Evolutionary conservation across 345 rosid species (phyloP).

Genomic region (Ricinus communis): DNA sequence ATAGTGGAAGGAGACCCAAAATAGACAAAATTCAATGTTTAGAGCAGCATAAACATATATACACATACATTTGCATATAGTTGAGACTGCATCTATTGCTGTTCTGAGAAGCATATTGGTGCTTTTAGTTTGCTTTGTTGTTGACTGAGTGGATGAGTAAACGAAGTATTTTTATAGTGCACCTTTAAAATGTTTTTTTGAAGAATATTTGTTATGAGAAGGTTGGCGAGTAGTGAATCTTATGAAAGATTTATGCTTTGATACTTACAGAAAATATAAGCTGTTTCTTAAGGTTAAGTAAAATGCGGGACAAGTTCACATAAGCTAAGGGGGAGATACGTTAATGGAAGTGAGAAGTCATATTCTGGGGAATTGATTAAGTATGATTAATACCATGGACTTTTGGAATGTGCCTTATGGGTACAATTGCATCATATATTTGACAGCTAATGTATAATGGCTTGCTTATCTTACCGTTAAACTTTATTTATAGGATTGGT

Average conservation of each 20-base stretch:
- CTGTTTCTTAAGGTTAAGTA: background rate
- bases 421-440: background rate
- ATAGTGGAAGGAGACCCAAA: conserved; percentile 5
- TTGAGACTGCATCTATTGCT: background rate
- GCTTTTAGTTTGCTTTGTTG: background rate
- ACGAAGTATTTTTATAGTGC: background rate
- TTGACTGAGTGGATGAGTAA: background rate
- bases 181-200: background rate
- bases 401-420: background rate
- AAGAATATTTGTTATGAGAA: background rate
- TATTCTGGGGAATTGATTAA: too few relatives aligned
- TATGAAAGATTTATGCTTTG: background rate
- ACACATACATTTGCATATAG: background rate
- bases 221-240: background rate
- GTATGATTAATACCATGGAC: background rate
- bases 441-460: background rate
- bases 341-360: too few relatives aligned
- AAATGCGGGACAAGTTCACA: too few relatives aligned
- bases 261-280: background rate
- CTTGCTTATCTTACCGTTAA: background rate
- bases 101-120: background rate
- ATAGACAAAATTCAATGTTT: background rate
- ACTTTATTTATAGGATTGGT: background rate
- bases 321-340: too few relatives aligned
- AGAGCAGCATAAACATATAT: conserved; percentile 2